phyloP scores from a whole-genome alignment of 208 protist genomes.

The Naegleria lovaniensis region DNA sequence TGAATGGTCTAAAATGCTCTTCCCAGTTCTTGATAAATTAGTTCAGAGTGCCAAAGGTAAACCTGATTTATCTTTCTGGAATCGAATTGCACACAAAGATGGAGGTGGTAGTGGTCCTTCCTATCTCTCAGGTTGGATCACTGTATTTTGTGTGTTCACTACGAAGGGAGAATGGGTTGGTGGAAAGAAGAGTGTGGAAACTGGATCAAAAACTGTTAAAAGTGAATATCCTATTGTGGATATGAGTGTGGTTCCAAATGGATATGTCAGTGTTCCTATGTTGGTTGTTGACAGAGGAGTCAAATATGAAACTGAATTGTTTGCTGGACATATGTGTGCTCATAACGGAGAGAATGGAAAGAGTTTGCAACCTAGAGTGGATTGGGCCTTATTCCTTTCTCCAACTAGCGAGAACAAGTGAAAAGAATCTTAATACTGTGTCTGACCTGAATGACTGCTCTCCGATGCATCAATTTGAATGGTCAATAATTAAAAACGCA shows the following conservation, averaged over 20 bases:
- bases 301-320: background rate
- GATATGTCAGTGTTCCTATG: background rate
- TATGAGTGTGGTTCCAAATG: background rate
- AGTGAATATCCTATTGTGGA: background rate
- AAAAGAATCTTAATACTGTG: too few species aligned
- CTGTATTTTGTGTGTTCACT: background rate
- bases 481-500: too few species aligned
- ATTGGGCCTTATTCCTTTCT: background rate
- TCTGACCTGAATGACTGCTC: too few species aligned
- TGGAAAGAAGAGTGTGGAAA: too few species aligned
- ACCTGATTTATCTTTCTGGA: background rate
- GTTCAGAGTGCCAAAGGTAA: background rate
- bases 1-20: background rate
- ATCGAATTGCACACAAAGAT: background rate
- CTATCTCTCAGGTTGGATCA: slow-evolving; percentile 14
- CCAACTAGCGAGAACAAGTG: too few species aligned
- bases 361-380: background rate
- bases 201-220: background rate
- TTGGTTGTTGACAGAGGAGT: background rate
- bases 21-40: background rate
- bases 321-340: background rate
- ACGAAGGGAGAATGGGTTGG: background rate
- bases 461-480: too few species aligned
- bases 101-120: background rate
- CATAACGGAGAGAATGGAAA: background rate